These are phyloP conservation scores for Thermomyces lanuginosus DNA, from an alignment of 2,329 filamentous ascomycete genomes.

Conservation along the genomic window DNA sequence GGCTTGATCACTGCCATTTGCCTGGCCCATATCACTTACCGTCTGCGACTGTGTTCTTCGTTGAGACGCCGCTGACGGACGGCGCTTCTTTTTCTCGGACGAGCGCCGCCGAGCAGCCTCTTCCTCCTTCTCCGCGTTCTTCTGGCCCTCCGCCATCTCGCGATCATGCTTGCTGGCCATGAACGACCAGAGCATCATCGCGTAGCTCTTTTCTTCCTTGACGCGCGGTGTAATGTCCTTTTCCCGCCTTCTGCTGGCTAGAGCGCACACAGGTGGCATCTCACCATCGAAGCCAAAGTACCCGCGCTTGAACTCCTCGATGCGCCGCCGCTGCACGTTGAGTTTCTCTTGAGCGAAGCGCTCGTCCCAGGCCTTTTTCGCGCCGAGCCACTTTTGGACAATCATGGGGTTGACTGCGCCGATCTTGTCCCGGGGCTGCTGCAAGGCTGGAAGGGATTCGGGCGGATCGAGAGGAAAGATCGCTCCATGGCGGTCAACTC, in stretches of 20 bases:
- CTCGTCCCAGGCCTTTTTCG: slow-evolving; percentile 55
- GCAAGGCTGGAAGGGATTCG: slow-evolving; percentile 48
- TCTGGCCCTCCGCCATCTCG: slow-evolving; percentile 39
- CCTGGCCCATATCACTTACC: slow-evolving; percentile 12
- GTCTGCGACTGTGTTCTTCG: slow-evolving; percentile 5
- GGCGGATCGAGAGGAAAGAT: slow-evolving; percentile 52
- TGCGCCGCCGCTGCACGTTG: slow-evolving; percentile 54
- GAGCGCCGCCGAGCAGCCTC: slow-evolving; percentile 11
- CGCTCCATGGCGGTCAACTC: slow-evolving; percentile 61
- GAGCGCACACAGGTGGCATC: slow-evolving; percentile 63
- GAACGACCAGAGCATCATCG: slow-evolving; percentile 65
- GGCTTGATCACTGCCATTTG: slow-evolving; percentile 5
- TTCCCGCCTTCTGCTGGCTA: slow-evolving; percentile 49
- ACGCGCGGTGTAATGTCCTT: slow-evolving; percentile 16
- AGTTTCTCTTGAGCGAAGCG: slow-evolving; percentile 54
- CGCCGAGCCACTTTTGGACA: slow-evolving; percentile 66
- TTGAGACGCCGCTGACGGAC: slow-evolving; percentile 1
- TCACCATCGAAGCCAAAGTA: slow-evolving; percentile 62
- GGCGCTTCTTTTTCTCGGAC: slow-evolving; percentile 13
- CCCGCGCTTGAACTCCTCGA: slow-evolving; percentile 55
- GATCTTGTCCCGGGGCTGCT: slow-evolving; percentile 47
- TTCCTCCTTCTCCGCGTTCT: slow-evolving; percentile 8
- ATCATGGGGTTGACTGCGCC: slow-evolving; percentile 67
- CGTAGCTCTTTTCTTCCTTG: slow-evolving; percentile 46
- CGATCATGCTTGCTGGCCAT: slow-evolving; percentile 87